These are phyloP conservation scores for Phaeosphaeriaceae sp. DNA, from an alignment of 2,329 filamentous ascomycete genomes.

Conservation along the genomic window DNA sequence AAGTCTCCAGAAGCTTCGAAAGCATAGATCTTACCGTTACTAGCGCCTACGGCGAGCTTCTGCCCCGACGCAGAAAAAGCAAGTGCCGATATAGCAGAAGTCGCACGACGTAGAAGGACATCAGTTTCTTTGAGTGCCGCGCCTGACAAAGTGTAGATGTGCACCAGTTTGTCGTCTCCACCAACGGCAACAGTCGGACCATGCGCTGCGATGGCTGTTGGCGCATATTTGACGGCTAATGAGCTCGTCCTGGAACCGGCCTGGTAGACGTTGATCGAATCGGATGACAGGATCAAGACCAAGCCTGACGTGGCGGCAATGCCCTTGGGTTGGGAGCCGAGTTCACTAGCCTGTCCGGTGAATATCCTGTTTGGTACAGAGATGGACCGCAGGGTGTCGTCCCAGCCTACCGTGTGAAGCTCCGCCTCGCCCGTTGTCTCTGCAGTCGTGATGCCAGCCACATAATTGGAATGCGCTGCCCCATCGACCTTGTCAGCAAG, in stretches of 20 bases:
- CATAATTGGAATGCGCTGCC: conserved; percentile 82
- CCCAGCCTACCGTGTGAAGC: conserved; percentile 91
- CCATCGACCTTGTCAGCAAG: conserved; percentile 76
- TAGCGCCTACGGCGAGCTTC: conserved; percentile 81
- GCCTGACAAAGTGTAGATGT: conserved; percentile 72
- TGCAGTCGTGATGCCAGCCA: conserved; percentile 73
- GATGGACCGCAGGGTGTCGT: conserved; percentile 83
- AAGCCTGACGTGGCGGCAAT: conserved; percentile 64
- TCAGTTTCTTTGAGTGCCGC: conserved; percentile 61
- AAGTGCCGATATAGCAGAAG: conserved; percentile 77
- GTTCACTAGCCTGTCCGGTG: conserved; percentile 69
- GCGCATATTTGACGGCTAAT: conserved; percentile 67
- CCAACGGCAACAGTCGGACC: conserved; percentile 77
- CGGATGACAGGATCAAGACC: conserved; percentile 60
- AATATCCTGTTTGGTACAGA: conserved; percentile 80
- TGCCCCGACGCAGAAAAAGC: conserved; percentile 81
- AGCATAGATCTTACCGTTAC: conserved; percentile 85
- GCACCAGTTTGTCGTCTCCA: conserved; percentile 74
- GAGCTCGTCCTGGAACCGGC: conserved; percentile 67
- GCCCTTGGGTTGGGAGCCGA: conserved; percentile 82
- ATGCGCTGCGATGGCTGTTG: conserved; percentile 75
- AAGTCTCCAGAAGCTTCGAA: conserved; percentile 70
- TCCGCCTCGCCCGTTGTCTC: conserved; percentile 48
- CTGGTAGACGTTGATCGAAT: conserved; percentile 66
- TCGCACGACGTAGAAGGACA: conserved; percentile 70